Evolutionary conservation across 305 asterid species (phyloP).

Genomic region (Solanum hybrid): DNA sequence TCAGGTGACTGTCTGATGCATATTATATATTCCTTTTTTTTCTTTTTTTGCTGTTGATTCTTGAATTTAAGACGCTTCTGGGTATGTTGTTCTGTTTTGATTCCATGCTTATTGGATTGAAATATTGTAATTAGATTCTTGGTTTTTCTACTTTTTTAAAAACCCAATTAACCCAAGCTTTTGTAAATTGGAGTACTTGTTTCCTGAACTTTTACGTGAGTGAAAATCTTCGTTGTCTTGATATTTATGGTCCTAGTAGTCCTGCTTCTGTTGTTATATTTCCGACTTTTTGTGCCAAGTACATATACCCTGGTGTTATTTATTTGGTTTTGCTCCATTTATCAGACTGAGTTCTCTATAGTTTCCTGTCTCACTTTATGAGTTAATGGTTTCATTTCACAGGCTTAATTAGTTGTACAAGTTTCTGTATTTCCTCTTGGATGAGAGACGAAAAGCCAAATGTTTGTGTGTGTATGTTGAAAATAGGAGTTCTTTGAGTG

Average conservation of each 20-base stretch:
- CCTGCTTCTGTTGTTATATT: not conserved
- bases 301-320: not conserved
- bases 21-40: not conserved
- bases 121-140: not conserved
- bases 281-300: not conserved
- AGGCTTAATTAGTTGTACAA: not conserved
- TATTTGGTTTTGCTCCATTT: not conserved
- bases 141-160: not conserved
- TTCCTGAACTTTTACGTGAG: not conserved
- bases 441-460: not conserved
- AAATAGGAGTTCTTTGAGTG: constrained; percentile 32
- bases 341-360: not conserved
- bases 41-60: not conserved
- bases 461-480: constrained; percentile 10
- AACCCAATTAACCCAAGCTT: not conserved
- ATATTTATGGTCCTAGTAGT: not conserved
- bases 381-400: not conserved
- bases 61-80: not conserved
- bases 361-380: not conserved
- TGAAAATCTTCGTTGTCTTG: not conserved
- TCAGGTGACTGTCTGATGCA: not conserved
- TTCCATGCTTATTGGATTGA: not conserved
- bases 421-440: not conserved
- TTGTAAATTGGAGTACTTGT: not conserved
- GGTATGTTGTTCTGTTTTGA: not conserved